These are phyloP conservation scores for Neobulgaria alba DNA, from an alignment of 2,329 filamentous ascomycete species.

Conservation along the genomic window DNA sequence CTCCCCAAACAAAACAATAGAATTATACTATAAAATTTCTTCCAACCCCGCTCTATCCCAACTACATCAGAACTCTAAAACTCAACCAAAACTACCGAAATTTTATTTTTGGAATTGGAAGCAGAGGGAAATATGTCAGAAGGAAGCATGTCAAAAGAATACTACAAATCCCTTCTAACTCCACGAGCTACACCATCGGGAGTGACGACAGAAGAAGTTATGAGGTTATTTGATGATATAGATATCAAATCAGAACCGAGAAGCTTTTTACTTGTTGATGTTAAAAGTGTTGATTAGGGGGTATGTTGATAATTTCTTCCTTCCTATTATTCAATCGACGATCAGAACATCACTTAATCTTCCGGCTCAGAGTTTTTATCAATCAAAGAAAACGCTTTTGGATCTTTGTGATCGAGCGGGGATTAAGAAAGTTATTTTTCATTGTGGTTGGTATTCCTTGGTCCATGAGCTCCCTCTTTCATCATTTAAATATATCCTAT, in stretches of 20 bases:
- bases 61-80: too few species aligned
- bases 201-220: constrained; percentile 34
- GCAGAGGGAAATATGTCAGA: too few species aligned
- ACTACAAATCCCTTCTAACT: constrained; percentile 33
- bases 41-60: too few species aligned
- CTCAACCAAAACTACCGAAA: too few species aligned
- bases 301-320: constrained; percentile 19
- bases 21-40: too few species aligned
- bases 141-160: constrained; percentile 10
- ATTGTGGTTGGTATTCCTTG: not conserved
- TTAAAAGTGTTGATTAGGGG: constrained; percentile 44
- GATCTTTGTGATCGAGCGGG: not conserved
- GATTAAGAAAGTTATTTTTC: not conserved
- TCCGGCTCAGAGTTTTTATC: too few species aligned
- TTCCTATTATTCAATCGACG: not conserved
- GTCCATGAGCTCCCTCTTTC: too few species aligned
- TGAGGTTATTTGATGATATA: constrained; percentile 33
- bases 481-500: too few species aligned
- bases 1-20: too few species aligned
- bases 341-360: too few species aligned
- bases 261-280: constrained; percentile 42
- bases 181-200: constrained; percentile 32
- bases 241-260: constrained; percentile 25
- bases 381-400: not conserved
- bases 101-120: too few species aligned